Evolutionary conservation across 352 stramenopile species (phyloP), one percentile per base, ranked within the genome.

Genomic region (Thalassiosira oceanica): DNA sequence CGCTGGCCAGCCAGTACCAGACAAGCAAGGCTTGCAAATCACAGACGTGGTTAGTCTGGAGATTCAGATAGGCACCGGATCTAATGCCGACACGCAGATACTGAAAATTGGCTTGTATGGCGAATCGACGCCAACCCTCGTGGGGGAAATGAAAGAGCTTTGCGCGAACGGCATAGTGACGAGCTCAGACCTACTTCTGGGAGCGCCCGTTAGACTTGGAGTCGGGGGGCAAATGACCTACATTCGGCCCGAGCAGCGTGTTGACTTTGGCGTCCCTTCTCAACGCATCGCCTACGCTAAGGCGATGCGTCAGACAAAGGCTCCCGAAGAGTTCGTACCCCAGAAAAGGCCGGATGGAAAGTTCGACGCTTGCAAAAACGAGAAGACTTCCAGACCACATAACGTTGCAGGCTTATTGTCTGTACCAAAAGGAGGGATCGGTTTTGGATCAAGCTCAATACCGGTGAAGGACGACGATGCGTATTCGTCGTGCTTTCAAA

Each of bases 81-180:
- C 51, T 33, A 78, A 58, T 15, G 55, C 49, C 5, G 68, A 81
- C 60, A 53, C 31, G 16, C 61, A 66, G 36, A 60, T 53, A 5
- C 36, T 89, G 8, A 49, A 55, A 24, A 58, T 89, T 29, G 82
- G 82, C 33, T 65, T 89, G 26, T 89, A 87, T 56, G 82, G 82
- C 16, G 68, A 85, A 18, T 65, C 68, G 56, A 69, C 44, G 35
- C 64, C 74, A 11, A 48, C 63, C 44, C 57, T 76, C 20, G 64
- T 71, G 5, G 45, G 67, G 45, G 60, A 86, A 63, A 73, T 89
- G 57, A 37, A 74, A 18, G 60, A 84, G 15, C 53, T 89, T 48
- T 73, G 78, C 26, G 70, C 56, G 7, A 26, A 16, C n/a, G 28
- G 24, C 10, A 33, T 89, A 2, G 42, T 65, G n/a, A 87, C 81